Conservation (phyloP, 1,139 yeast species). For the Lodderomyces pseudojiufengensis region DNA sequence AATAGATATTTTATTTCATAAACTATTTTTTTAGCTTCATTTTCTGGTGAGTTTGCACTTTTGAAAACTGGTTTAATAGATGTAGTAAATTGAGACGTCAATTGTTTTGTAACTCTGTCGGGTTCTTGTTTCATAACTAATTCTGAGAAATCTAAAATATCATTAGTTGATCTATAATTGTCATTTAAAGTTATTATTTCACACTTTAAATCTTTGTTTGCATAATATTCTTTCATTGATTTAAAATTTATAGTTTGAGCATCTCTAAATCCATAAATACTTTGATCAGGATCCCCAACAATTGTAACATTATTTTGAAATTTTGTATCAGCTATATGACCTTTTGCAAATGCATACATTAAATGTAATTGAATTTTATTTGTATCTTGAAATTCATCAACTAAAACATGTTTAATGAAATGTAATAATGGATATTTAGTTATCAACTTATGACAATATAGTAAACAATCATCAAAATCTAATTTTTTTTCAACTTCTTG, state of each 20-base stretch:
- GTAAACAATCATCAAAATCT: constrained; percentile 83
- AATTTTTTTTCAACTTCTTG: constrained; percentile 34
- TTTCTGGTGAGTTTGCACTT: constrained; percentile 33
- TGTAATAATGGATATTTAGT: constrained; percentile 41
- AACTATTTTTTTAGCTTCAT: constrained; percentile 60
- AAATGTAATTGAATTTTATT: constrained; percentile 70
- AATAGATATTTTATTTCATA: constrained; percentile 49
- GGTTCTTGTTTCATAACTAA: constrained; percentile 60
- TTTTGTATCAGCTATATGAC: constrained; percentile 20
- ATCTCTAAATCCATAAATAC: constrained; percentile 84
- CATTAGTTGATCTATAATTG: constrained; percentile 78
- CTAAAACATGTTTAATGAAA: constrained; percentile 64
- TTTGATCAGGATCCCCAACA: constrained; percentile 96
- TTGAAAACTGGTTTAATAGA: constrained; percentile 49
- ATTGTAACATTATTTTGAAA: constrained; percentile 59
- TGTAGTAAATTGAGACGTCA: constrained; percentile 42
- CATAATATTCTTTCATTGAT: constrained; percentile 51
- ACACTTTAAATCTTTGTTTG: constrained; percentile 17
- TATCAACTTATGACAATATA: constrained; percentile 53
- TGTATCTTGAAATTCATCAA: constrained; percentile 95
- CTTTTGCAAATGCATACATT: constrained; percentile 55
- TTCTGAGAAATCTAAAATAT: constrained; percentile 65
- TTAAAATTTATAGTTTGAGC: constrained; percentile 70
- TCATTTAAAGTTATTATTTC: constrained; percentile 47
- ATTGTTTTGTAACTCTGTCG: constrained; percentile 38